These are phyloP conservation scores for Reutealis trisperma DNA, from an alignment of 345 rosid species.

Conservation along the genomic window DNA sequence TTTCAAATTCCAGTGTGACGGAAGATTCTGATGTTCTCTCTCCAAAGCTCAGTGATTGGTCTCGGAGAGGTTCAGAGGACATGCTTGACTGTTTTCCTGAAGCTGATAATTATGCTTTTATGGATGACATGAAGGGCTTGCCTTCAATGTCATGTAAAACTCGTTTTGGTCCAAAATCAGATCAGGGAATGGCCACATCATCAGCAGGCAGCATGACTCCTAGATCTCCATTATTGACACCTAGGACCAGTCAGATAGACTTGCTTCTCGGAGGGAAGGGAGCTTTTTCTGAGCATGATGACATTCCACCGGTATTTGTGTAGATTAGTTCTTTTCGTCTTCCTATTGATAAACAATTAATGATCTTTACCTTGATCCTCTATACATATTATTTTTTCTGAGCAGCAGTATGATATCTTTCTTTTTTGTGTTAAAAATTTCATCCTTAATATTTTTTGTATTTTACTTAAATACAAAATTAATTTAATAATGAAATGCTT, in stretches of 20 bases:
- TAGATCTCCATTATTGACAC: conserved; percentile 91
- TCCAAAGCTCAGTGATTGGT: conserved; percentile 97
- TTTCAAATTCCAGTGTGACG: conserved; percentile 81
- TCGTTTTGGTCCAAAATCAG: conserved; percentile 95
- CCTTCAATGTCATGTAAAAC: conserved; percentile 94
- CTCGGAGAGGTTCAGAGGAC: conserved; percentile 97
- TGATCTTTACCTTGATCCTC: background rate
- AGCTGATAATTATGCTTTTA: conserved; percentile 65
- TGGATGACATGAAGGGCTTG: conserved; percentile 93
- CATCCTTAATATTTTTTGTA: background rate
- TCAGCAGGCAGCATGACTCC: conserved; percentile 99
- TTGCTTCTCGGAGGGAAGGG: conserved; percentile 83
- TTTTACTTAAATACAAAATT: background rate
- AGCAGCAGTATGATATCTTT: background rate
- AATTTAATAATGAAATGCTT: background rate
- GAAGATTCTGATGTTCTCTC: conserved; percentile 90
- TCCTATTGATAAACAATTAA: background rate
- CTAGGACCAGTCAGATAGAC: conserved; percentile 89
- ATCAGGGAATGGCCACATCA: conserved; percentile 96
- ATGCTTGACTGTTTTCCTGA: conserved; percentile 98
- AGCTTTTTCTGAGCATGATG: conserved; percentile 76
- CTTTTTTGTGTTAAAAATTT: background rate
- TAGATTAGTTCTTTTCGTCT: background rate
- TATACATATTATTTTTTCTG: background rate
- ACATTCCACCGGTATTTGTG: conserved; percentile 73